Conservation (phyloP, 768 basidiomycete genomes). For the Leccinum imitatum region DNA sequence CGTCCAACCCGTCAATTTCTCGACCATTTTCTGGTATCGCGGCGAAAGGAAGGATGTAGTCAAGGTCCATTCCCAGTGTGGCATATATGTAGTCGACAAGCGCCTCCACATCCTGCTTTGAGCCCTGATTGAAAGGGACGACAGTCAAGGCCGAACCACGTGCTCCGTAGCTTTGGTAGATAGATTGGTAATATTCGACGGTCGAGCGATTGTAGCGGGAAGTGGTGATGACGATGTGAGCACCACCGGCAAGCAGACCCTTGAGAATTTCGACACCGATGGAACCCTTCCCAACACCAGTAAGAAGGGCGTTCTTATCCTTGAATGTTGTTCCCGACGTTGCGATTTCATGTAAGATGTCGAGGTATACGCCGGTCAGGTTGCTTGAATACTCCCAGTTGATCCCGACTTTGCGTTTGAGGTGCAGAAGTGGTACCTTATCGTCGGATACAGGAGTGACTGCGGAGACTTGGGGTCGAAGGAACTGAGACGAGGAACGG, state of each 20-base stretch:
- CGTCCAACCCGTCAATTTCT: constrained; percentile 96
- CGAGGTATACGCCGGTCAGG: constrained; percentile 92
- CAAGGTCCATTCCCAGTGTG: constrained; percentile 92
- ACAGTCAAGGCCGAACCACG: constrained; percentile 96
- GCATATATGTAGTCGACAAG: constrained; percentile 98
- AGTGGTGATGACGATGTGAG: constrained; percentile 95
- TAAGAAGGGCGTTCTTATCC: constrained; percentile 97
- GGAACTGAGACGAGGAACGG: constrained; percentile 95
- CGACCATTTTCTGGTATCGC: constrained; percentile 98
- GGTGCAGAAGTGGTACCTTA: constrained; percentile 90
- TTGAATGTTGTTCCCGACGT: constrained; percentile 98
- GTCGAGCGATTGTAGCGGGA: constrained; percentile 95
- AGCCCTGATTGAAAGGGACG: constrained; percentile 99
- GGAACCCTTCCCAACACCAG: constrained; percentile 96
- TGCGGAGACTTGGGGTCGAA: constrained; percentile 83
- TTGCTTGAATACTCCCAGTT: constrained; percentile 98
- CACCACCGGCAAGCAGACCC: constrained; percentile 93
- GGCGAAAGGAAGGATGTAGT: constrained; percentile 98
- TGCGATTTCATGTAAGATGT: constrained; percentile 96
- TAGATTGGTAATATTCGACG: constrained; percentile 97
- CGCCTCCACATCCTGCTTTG: constrained; percentile 97
- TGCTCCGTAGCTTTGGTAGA: constrained; percentile 94
- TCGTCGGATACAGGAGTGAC: constrained; percentile 74
- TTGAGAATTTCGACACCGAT: constrained; percentile 98
- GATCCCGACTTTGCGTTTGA: constrained; percentile 94